Conservation (phyloP, 805 yeast species). For the Debaryomyces tyrocola region DNA sequence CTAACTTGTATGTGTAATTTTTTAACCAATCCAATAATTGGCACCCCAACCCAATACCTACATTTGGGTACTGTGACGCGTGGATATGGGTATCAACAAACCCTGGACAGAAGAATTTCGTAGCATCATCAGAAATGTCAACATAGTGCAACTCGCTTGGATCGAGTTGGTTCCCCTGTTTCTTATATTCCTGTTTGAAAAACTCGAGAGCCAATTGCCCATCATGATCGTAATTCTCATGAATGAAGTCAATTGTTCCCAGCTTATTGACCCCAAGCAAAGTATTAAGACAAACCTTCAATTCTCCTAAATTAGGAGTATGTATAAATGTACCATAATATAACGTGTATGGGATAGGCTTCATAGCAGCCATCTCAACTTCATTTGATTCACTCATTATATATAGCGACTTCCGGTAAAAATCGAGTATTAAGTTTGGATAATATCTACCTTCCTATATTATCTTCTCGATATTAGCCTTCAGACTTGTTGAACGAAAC, state of each 20-base stretch:
- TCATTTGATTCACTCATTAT: too few relatives aligned
- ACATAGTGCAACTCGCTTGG: constrained; percentile 17
- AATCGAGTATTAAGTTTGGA: too few relatives aligned
- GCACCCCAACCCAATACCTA: constrained; percentile 72
- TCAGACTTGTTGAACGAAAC: too few relatives aligned
- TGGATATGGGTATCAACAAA: constrained; percentile 48
- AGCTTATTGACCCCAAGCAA: constrained; percentile 60
- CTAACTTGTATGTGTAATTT: constrained; percentile 87
- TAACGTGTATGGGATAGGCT: constrained; percentile 35
- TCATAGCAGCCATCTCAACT: constrained; percentile 7
- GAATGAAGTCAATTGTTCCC: constrained; percentile 53
- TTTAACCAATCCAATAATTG: constrained; percentile 89
- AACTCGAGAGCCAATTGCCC: constrained; percentile 14
- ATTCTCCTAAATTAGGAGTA: constrained; percentile 57
- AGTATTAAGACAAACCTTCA: constrained; percentile 57
- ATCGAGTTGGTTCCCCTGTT: not conserved
- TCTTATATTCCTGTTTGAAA: constrained; percentile 13
- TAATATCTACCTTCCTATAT: too few relatives aligned
- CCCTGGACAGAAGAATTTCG: constrained; percentile 62
- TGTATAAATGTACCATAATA: constrained; percentile 74
- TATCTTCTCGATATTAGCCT: too few relatives aligned
- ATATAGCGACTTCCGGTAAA: too few relatives aligned
- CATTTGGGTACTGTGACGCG: constrained; percentile 45
- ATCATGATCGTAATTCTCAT: constrained; percentile 14
- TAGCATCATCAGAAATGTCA: constrained; percentile 33